Evolutionary conservation across 2,329 filamentous ascomycete species (phyloP).

Genomic region (Nakataea oryzae): DNA sequence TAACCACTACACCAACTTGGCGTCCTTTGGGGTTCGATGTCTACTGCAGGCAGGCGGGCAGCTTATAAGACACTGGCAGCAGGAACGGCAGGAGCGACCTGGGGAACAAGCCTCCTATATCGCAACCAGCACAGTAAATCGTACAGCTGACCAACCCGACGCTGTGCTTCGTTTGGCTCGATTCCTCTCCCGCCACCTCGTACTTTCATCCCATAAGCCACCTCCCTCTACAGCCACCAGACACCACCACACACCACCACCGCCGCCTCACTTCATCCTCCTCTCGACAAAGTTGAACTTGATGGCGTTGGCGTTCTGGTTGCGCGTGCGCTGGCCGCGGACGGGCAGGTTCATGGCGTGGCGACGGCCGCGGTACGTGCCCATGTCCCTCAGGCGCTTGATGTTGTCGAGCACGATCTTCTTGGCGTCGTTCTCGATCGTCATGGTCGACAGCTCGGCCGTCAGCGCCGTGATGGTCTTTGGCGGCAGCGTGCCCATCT

Average conservation of each 20-base stretch:
- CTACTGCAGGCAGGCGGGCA: too few relatives aligned
- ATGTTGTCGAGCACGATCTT: slow-evolving; percentile 78
- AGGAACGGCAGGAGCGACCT: too few relatives aligned
- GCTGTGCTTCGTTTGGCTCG: not conserved
- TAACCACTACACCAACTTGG: too few relatives aligned
- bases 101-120: too few relatives aligned
- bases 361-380: slow-evolving; percentile 75
- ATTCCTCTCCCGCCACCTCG: too few relatives aligned
- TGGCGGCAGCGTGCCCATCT: slow-evolving; percentile 62
- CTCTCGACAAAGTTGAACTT: slow-evolving; percentile 52
- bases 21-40: too few relatives aligned
- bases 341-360: slow-evolving; percentile 92
- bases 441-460: slow-evolving; percentile 81
- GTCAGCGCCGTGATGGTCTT: slow-evolving; percentile 75
- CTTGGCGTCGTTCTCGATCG: slow-evolving; percentile 80
- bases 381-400: slow-evolving; percentile 76
- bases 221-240: too few relatives aligned
- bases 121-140: not conserved
- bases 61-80: too few relatives aligned
- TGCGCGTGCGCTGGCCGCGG: slow-evolving; percentile 79
- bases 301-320: slow-evolving; percentile 51
- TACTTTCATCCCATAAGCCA: too few relatives aligned
- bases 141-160: not conserved
- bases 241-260: not conserved
- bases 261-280: slow-evolving; percentile 19